Percentiles rank a stretch among this genome's conserved stretches.
Evolutionary conservation across 2,329 filamentous ascomycete genomes (phyloP).

Genomic region (Colletotrichum echinochloae): DNA sequence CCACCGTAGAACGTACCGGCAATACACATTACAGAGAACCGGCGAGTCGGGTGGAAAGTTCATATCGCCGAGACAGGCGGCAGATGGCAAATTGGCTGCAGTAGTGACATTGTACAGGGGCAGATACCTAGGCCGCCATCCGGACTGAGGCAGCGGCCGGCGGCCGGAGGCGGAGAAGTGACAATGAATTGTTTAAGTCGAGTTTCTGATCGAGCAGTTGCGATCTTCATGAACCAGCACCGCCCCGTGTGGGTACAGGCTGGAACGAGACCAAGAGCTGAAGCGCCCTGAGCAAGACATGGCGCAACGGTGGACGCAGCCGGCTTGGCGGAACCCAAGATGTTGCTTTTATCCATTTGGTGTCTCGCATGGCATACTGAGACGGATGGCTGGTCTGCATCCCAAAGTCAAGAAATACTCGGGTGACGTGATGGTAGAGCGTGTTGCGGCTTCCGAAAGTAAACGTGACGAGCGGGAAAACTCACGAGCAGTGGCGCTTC

Average conservation of each 20-base stretch:
- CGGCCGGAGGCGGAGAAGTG: not conserved
- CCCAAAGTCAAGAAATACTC: not conserved
- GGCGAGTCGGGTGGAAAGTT: not conserved
- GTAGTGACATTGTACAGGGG: not conserved
- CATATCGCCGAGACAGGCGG: slow-evolving; percentile 3
- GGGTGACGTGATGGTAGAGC: not conserved
- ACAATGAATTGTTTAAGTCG: not conserved
- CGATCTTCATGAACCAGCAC: not conserved
- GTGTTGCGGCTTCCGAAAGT: not conserved
- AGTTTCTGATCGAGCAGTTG: not conserved
- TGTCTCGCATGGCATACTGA: not conserved
- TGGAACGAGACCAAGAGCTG: slow-evolving; percentile 7
- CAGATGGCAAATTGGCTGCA: not conserved
- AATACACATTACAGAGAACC: not conserved
- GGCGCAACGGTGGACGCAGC: slow-evolving; percentile 9
- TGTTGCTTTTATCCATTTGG: slow-evolving; percentile 4
- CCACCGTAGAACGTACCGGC: not conserved
- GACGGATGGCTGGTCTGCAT: not conserved
- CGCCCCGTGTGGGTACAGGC: not conserved
- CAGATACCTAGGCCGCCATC: not conserved
- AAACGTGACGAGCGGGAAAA: not conserved
- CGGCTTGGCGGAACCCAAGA: slow-evolving; percentile 16
- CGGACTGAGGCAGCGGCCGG: not conserved
- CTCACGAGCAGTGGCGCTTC: not conserved
- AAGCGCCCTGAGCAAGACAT: slow-evolving; percentile 28